These are phyloP conservation scores for Aspergillus sp. DNA, from an alignment of 2,329 filamentous ascomycete species.

Conservation along the genomic window DNA sequence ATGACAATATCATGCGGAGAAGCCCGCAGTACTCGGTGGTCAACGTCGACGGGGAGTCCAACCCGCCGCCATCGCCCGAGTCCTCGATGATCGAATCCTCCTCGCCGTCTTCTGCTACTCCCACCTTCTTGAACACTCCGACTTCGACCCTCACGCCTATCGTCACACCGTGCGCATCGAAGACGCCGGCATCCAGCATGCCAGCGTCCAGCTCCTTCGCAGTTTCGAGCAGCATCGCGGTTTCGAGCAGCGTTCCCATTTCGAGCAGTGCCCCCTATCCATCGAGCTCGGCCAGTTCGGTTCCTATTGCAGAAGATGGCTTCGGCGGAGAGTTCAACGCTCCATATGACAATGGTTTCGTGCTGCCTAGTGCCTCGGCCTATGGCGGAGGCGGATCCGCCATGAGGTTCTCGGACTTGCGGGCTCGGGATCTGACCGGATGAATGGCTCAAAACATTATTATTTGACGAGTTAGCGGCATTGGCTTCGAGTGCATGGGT, in stretches of 20 bases:
- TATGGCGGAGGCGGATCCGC: background rate
- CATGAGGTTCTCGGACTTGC: background rate
- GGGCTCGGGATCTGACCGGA: background rate
- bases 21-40: slow-evolving; percentile 20
- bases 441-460: too few relatives aligned
- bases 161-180: slow-evolving; percentile 11
- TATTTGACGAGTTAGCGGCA: too few relatives aligned
- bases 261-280: slow-evolving; percentile 1
- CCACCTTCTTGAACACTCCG: slow-evolving; percentile 12
- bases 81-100: slow-evolving; percentile 8
- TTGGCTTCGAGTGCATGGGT: too few relatives aligned
- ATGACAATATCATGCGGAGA: slow-evolving; percentile 17
- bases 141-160: slow-evolving; percentile 12
- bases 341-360: too few relatives aligned
- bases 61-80: slow-evolving; percentile 9
- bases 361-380: background rate
- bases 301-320: background rate
- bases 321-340: background rate
- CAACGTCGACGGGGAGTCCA: slow-evolving; percentile 20
- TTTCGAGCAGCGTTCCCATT: background rate
- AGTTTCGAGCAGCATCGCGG: background rate
- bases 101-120: slow-evolving; percentile 14
- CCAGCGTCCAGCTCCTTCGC: background rate
- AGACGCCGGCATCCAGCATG: background rate
- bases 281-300: background rate